These are phyloP conservation scores for Pseudogymnoascus sp. DNA, from an alignment of 2,329 filamentous ascomycete species.

Conservation along the genomic window DNA sequence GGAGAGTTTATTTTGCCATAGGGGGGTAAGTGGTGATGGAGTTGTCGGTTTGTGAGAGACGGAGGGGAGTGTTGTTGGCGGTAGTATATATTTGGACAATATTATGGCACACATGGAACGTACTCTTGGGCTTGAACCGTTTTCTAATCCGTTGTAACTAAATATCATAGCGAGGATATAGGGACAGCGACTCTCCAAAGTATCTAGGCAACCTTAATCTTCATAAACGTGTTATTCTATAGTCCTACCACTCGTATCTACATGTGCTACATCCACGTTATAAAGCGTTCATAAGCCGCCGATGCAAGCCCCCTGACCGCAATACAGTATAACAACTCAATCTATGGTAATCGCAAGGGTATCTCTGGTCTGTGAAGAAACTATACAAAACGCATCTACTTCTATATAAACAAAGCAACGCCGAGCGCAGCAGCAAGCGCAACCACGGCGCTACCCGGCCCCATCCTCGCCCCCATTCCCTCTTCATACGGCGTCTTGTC, in stretches of 20 bases:
- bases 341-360: background rate
- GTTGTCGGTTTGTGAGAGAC: background rate
- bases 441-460: background rate
- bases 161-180: too few relatives aligned
- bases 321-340: background rate
- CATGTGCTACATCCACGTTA: background rate
- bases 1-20: slow-evolving; percentile 14
- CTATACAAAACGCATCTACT: background rate
- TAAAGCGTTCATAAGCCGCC: background rate
- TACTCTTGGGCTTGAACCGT: too few relatives aligned
- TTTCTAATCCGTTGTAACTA: too few relatives aligned
- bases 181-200: background rate
- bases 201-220: background rate
- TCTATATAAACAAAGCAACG: background rate
- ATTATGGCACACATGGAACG: background rate
- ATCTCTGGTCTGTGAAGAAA: background rate
- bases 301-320: background rate
- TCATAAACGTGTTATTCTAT: background rate
- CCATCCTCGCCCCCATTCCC: background rate
- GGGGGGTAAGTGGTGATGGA: background rate
- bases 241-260: background rate
- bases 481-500: background rate
- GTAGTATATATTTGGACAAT: background rate
- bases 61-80: background rate
- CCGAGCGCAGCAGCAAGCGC: background rate